Conservation (phyloP, 345 rosid genomes). For the Citrus mangshanensis region DNA sequence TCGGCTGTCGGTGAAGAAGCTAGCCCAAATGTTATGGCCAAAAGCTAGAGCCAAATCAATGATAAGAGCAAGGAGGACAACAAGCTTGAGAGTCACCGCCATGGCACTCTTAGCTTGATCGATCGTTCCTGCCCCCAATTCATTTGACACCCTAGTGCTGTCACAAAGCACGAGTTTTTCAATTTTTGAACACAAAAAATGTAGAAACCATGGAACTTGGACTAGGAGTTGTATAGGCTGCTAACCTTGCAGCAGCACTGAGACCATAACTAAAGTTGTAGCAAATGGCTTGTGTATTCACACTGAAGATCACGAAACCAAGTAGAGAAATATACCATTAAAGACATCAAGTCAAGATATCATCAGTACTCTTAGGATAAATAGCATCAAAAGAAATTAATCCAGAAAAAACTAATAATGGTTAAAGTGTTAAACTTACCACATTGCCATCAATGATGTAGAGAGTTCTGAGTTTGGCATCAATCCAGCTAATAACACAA, state of each 20-base stretch:
- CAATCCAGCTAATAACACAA: conserved; percentile 70
- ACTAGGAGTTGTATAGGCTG: background rate
- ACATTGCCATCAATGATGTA: conserved; percentile 71
- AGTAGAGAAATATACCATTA: background rate
- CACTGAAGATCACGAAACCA: conserved; percentile 24
- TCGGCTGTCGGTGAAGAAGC: conserved; percentile 46
- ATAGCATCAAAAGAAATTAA: background rate
- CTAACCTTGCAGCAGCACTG: conserved; percentile 82
- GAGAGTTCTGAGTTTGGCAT: conserved; percentile 56
- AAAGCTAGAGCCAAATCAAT: conserved; percentile 39
- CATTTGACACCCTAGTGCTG: conserved; percentile 87
- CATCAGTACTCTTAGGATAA: background rate
- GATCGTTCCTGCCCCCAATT: conserved; percentile 61
- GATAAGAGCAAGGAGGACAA: conserved; percentile 44
- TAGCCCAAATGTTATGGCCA: conserved; percentile 60
- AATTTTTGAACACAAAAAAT: background rate
- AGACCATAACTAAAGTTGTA: conserved; percentile 72
- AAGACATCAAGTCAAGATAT: background rate
- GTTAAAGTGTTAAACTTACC: conserved; percentile 30
- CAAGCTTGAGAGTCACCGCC: conserved; percentile 43
- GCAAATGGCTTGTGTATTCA: conserved; percentile 56
- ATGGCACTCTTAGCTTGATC: conserved; percentile 50
- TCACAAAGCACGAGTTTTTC: background rate
- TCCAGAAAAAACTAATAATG: no score
- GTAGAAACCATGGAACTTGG: background rate